Percentiles rank a stretch among this genome's conserved stretches.
phyloP scores from a whole-genome alignment of 305 asterid species.

The Fraxinus baroniana region DNA sequence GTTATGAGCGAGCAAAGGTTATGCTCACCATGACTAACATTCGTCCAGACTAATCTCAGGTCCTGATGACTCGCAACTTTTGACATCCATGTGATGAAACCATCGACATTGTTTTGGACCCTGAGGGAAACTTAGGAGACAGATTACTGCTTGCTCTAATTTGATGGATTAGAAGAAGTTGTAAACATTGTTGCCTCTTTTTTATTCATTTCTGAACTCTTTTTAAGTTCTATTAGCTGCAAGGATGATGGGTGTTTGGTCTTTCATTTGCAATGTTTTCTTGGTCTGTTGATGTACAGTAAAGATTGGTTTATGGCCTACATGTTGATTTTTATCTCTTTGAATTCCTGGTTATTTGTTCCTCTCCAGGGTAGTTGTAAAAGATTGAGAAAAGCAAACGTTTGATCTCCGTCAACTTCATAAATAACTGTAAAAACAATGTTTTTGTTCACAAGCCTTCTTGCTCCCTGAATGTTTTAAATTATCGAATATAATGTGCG shows the following conservation, averaged over 20 bases:
- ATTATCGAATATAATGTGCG: background rate
- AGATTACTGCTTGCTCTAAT: background rate
- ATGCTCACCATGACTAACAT: constrained; percentile 57
- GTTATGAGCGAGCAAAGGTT: constrained; percentile 49
- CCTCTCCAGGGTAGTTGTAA: background rate
- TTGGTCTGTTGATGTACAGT: constrained; percentile 27
- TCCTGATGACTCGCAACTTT: background rate
- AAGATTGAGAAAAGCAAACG: background rate
- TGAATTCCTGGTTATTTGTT: background rate
- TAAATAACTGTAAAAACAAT: background rate
- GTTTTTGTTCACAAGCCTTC: background rate
- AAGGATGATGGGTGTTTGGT: background rate
- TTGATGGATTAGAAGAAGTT: constrained; percentile 14
- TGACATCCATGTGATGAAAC: constrained; percentile 8
- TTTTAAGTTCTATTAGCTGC: background rate
- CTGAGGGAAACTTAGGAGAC: background rate
- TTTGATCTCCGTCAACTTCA: background rate
- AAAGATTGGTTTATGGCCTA: constrained; percentile 14
- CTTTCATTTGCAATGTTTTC: background rate
- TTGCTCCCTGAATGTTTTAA: background rate
- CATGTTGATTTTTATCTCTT: background rate
- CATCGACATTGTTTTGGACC: constrained; percentile 1
- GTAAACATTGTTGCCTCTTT: constrained; percentile 16
- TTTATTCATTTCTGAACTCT: background rate
- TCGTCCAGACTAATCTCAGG: constrained; percentile 29